Evolutionary conservation across 1,139 yeast species (phyloP).

Genomic region (Hansenula lynferdii): DNA sequence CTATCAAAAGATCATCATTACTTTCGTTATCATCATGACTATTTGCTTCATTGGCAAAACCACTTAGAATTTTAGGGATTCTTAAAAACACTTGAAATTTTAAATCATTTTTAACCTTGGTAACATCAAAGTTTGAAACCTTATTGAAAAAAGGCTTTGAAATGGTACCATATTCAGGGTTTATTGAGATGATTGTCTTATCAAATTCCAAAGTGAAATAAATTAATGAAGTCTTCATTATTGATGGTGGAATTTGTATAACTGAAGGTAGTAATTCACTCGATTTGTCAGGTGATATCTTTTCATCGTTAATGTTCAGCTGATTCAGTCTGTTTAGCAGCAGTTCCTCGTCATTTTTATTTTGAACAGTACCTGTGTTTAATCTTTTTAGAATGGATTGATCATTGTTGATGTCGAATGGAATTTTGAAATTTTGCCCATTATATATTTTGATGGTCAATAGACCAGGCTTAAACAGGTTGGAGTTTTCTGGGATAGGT

Average conservation of each 20-base stretch:
- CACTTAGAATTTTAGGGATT: conserved; percentile 60
- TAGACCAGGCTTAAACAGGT: conserved; percentile 53
- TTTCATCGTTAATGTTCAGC: conserved; percentile 15
- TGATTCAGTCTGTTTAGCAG: conserved; percentile 15
- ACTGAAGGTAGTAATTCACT: conserved; percentile 56
- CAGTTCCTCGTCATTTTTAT: conserved; percentile 10
- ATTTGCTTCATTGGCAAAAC: conserved; percentile 26
- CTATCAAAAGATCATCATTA: conserved; percentile 32
- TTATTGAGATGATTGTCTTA: conserved; percentile 78
- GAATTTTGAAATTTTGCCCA: conserved; percentile 56
- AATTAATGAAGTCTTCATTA: conserved; percentile 47
- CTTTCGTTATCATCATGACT: too few species aligned
- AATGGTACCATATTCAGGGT: conserved; percentile 70
- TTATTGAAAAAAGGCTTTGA: conserved; percentile 73
- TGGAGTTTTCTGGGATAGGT: conserved; percentile 7
- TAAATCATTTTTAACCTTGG: conserved; percentile 50
- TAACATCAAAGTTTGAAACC: conserved; percentile 88
- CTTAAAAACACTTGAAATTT: conserved; percentile 73
- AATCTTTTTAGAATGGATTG: conserved; percentile 15
- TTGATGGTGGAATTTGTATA: conserved; percentile 47
- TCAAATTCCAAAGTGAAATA: conserved; percentile 75
- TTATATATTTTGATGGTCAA: conserved; percentile 66
- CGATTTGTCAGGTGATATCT: conserved; percentile 25
- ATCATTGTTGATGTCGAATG: conserved; percentile 40
- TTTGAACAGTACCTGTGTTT: conserved; percentile 12